Conservation (phyloP, 2,329 filamentous ascomycete species). For the Cytospora paraplurivora region DNA sequence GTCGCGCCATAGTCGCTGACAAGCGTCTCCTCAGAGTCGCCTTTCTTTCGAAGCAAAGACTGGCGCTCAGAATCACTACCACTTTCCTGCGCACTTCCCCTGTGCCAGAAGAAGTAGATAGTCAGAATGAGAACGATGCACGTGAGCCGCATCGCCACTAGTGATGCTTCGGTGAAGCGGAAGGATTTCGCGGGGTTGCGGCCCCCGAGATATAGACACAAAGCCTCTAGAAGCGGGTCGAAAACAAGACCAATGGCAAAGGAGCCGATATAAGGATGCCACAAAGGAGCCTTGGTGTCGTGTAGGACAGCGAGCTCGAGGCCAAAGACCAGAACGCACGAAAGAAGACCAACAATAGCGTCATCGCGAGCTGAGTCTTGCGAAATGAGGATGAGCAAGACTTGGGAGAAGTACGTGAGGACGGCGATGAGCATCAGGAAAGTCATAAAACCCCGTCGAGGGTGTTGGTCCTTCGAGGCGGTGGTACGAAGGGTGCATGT, state of each 20-base stretch:
- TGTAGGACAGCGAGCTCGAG: slow-evolving; percentile 59
- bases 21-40: slow-evolving; percentile 30
- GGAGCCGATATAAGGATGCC: slow-evolving; percentile 65
- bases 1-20: slow-evolving; percentile 26
- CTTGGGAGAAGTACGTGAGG: slow-evolving; percentile 51
- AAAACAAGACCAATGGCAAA: slow-evolving; percentile 61
- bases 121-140: slow-evolving; percentile 41
- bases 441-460: slow-evolving; percentile 47
- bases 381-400: slow-evolving; percentile 41
- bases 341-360: slow-evolving; percentile 58
- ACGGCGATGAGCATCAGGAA: slow-evolving; percentile 47
- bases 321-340: slow-evolving; percentile 65
- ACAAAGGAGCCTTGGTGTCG: slow-evolving; percentile 53
- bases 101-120: slow-evolving; percentile 35
- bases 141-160: slow-evolving; percentile 40
- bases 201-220: slow-evolving; percentile 31
- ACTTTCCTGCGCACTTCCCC: slow-evolving; percentile 30
- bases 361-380: slow-evolving; percentile 42
- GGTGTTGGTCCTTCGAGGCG: slow-evolving; percentile 40
- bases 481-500: slow-evolving; percentile 56
- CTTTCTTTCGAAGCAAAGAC: slow-evolving; percentile 53
- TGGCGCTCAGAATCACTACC: slow-evolving; percentile 59
- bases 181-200: slow-evolving; percentile 18
- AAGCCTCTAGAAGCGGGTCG: slow-evolving; percentile 50
- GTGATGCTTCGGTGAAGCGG: slow-evolving; percentile 36